Base-by-base conservation (phyloP, 2,329 filamentous ascomycete genomes). In the Penicillium hesseltinei region DNA sequence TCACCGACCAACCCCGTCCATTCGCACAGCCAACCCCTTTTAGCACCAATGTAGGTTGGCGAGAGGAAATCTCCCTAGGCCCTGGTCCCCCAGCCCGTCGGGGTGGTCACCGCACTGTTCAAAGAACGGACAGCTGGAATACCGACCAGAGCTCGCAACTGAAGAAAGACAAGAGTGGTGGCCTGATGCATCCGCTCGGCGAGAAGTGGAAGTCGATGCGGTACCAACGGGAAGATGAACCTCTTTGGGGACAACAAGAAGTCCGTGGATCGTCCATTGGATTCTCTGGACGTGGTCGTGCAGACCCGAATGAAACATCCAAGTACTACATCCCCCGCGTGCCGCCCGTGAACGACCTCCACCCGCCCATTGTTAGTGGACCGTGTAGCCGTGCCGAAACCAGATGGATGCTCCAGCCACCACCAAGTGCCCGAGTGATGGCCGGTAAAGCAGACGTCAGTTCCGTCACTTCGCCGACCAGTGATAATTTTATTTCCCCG, bases 361-460 rank as follows among this genome's bases (percentile, higher is more conserved):
- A 95, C 71, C 90, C 91, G 5, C 91, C 91, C 3, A 88, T 95
- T 51, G 89, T 94, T 73, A 90, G 86, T 75, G 88, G 84, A 56
- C 89, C 87, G 15, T 82, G 81, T 38, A 86, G 84, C 70, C 85
- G 80, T 69, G 85, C 86, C 54, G 91, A 90, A 58, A 88, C 89
- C 54, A 83, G 82, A 69, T 97, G 92, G 92, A 96, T 97, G 92
- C 79, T 96, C 51, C 91, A 96, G 69, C 92, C 92, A 2, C 91
- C 92, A 1, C 92, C 92, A n/a, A 85, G 88, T 35, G 91, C 92
- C 56, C 92, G 88, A 72, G 82, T 96, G 58, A 97, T 97, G 92
- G 89, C 89, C 62, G 92, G 92, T 63, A 94, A 92, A 72, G 84
- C 90, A 51, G 67, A 65, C 5, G 67, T 67, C 35, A 62, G 59